Evolutionary conservation across 371 early-diverging fungal genomes (phyloP), one percentile per base, ranked within the genome.

Genomic region (Mortierella sp.): DNA sequence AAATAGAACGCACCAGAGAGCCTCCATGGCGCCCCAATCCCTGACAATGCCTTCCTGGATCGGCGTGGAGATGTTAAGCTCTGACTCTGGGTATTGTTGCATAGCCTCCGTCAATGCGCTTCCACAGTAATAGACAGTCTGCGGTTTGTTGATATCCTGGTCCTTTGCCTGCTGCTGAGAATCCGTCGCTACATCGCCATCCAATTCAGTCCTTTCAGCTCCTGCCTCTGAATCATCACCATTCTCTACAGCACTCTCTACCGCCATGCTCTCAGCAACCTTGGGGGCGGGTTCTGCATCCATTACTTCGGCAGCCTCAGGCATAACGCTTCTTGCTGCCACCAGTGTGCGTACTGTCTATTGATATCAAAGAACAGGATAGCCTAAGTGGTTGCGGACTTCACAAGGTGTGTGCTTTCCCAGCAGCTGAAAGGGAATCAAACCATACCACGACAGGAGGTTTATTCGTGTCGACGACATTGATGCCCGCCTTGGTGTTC

Each of bases 1-100:
- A n/a, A n/a, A n/a, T 6, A 39, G 14, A 9, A 27, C 79, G 63
- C 82, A 89, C 87, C 91, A 88, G 57, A 93, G 82, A 10, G 88
- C 91, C 54, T 90, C 88, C 60, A 94, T 80, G 21, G 85, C 87
- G n/a, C 84, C 87, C 94, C 94, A 95, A 68, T 93, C 90, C 12
- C 71, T 79, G 52, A 94, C 89, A 7, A 69, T 61, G 16, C 91
- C 90, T 26, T 86, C 73, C 50, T 82, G 61, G 39, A 94, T 84
- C 1, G 93, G 89, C n/a, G 83, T 79, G 38, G 66, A 57, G 54
- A 74, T 48, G 5, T 58, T 45, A 30, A 74, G 82, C 55, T 28
- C 81, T 38, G 41, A 45, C 24, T 54, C 72, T 54, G 52, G 80
- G 47, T 46, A 73, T 26, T 46, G 61, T 53, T 46, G 74, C 45